Evolutionary conservation across 306 rosid genomes (phyloP).

Genomic region (Carpinus fangiana): DNA sequence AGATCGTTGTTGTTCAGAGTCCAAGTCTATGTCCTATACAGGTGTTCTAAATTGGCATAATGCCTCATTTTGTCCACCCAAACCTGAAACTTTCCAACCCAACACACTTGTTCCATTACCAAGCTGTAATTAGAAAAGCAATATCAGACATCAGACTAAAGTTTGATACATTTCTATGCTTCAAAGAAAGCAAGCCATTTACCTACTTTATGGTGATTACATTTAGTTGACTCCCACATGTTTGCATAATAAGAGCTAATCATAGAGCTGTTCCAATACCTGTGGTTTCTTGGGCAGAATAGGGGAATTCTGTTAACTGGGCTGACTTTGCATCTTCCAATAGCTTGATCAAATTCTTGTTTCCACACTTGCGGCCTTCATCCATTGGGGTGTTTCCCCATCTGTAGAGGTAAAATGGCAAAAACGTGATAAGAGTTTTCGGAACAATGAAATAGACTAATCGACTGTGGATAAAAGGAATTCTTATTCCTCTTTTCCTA

Average conservation of each 20-base stretch:
- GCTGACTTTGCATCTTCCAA: conserved; percentile 73
- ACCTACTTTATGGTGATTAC: not conserved
- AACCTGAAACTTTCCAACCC: not conserved
- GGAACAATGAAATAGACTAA: conserved; percentile 2
- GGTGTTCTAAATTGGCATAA: not conserved
- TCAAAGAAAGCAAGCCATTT: not conserved
- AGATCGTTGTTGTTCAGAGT: not conserved
- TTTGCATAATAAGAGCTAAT: not conserved
- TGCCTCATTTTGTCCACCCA: not conserved
- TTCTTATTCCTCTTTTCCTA: not conserved
- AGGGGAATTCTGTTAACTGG: conserved; percentile 56
- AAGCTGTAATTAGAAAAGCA: not conserved
- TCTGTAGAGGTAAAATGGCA: conserved; percentile 39
- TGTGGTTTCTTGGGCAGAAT: conserved; percentile 41
- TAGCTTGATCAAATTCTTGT: conserved; percentile 71
- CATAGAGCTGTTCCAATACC: conserved; percentile 40
- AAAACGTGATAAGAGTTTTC: not conserved
- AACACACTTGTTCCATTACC: not conserved
- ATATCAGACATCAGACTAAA: not conserved
- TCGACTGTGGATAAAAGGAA: not conserved
- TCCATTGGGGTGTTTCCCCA: conserved; percentile 96
- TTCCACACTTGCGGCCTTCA: conserved; percentile 82
- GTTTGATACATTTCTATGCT: not conserved
- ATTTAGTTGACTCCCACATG: not conserved
- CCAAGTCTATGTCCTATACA: not conserved